phyloP scores from a whole-genome alignment of 768 basidiomycete genomes.

The Mycena floridula region DNA sequence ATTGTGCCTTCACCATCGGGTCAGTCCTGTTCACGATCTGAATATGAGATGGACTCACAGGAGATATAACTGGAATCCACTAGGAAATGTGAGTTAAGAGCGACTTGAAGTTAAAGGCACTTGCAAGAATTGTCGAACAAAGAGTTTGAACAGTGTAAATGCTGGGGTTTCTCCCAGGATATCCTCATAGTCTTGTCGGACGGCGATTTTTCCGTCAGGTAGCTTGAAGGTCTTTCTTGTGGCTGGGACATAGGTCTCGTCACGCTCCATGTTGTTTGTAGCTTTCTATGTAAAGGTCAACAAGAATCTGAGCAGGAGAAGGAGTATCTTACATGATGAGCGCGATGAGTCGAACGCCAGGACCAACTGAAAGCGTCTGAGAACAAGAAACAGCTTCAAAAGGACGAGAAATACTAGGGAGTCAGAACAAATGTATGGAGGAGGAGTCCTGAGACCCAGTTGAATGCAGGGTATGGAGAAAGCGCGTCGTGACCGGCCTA shows the following conservation, averaged over 20 bases:
- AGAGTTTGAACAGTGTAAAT: conserved; percentile 42
- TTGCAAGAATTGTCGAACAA: conserved; percentile 44
- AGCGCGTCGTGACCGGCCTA: conserved; percentile 48
- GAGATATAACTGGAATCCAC: conserved; percentile 41
- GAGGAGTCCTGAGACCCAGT: conserved; percentile 30
- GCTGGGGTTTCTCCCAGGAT: conserved; percentile 45
- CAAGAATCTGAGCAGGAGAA: background rate
- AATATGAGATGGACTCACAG: conserved; percentile 24
- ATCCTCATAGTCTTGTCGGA: conserved; percentile 36
- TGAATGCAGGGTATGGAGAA: conserved; percentile 31
- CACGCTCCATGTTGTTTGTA: conserved; percentile 54
- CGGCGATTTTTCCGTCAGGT: conserved; percentile 34
- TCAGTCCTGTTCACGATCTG: background rate
- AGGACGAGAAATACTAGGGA: conserved; percentile 56
- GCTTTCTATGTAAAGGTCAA: conserved; percentile 26
- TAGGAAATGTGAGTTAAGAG: conserved; percentile 9
- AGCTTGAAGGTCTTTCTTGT: conserved; percentile 35
- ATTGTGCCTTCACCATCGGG: conserved; percentile 26
- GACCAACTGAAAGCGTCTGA: no score
- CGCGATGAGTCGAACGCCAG: conserved; percentile 61
- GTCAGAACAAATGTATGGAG: conserved; percentile 45
- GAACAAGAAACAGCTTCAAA: no score
- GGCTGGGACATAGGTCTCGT: conserved; percentile 65
- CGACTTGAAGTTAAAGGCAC: conserved; percentile 7
- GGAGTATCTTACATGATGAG: conserved; percentile 48